Evolutionary conservation across 257 asterid genomes (phyloP), one percentile per base, ranked within the genome.

Genomic region (Nicotiana knightiana): DNA sequence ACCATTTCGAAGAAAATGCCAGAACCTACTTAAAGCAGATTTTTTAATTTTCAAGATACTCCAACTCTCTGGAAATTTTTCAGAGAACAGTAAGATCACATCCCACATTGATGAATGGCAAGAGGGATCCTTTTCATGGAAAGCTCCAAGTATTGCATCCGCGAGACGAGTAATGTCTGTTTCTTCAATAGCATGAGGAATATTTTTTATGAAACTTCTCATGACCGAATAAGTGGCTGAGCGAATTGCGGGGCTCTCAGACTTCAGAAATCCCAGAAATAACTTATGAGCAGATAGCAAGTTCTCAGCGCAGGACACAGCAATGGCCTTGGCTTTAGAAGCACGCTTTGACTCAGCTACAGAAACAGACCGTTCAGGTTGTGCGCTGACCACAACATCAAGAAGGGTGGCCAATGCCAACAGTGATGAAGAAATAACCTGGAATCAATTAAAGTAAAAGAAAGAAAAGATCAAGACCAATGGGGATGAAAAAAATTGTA

Each of bases 101-200:
- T 94, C 98, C 99, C 99, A 96, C 98, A 96, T 93, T 53, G 97
- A 82, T 78, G 99, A 85, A 87, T 96, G 99, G 85, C 99, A 96
- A 65, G 89, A 83, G 51, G 97, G 93, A 82, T 89, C 91, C 80
- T 86, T 93, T 89, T 94, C 99, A 88, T 91, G 94, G 89, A 96
- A 93, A 80, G 93, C 88, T 88, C 98, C 99, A 84, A 96, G 92
- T 87, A 96, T 88, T 83, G 93, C 87, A 79, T 91, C 90, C 61
- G 98, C 94, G 75, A 96, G 93, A 85, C 88, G 83, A 85, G 87
- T 92, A 83, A 91, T 80, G 85, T 93, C 93, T 83, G 91, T 96
- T 87, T 88, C 94, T 85, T 82, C 81, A 82, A 94, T 85, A 76
- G 93, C 90, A 82, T 90, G 90, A 84, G 98, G 93, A 85, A 92